Conservation (phyloP, 352 stramenopile genomes). For the Elongisporangium anandrum region DNA sequence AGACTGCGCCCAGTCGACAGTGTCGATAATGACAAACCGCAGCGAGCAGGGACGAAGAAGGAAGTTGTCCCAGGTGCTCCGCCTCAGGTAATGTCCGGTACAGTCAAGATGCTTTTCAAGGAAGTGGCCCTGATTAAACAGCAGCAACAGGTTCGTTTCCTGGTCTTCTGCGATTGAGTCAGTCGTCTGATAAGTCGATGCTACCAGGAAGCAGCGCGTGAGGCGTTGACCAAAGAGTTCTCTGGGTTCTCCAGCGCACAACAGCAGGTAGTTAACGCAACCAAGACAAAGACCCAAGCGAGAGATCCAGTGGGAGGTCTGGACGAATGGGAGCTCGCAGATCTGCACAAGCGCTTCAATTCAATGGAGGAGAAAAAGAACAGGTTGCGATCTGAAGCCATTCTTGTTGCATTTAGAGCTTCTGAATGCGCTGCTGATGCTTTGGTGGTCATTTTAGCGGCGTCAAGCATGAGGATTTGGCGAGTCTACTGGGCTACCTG, state of each 20-base stretch:
- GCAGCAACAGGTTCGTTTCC: constrained; percentile 27
- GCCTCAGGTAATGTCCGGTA: constrained; percentile 53
- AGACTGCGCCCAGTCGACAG: constrained; percentile 18
- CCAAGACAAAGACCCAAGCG: constrained; percentile 8
- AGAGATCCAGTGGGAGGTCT: constrained; percentile 16
- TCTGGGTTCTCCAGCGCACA: constrained; percentile 32
- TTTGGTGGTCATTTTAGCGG: constrained; percentile 7
- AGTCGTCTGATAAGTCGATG: not conserved
- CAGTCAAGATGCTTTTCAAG: constrained; percentile 66
- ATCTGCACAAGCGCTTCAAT: constrained; percentile 48
- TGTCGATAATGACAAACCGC: not conserved
- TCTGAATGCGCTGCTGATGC: not conserved
- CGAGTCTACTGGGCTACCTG: constrained; percentile 16
- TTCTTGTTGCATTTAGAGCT: too few species aligned
- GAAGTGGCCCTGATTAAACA: constrained; percentile 49
- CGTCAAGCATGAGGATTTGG: constrained; percentile 10
- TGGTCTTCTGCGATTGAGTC: not conserved
- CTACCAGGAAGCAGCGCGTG: constrained; percentile 19
- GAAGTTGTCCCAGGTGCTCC: constrained; percentile 22
- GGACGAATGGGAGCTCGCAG: constrained; percentile 46
- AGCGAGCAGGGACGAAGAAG: constrained; percentile 14
- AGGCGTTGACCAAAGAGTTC: constrained; percentile 31
- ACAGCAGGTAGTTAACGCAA: constrained; percentile 11
- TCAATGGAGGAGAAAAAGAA: constrained; percentile 35
- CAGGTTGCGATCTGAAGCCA: too few species aligned